Conservation (phyloP, 2,329 filamentous ascomycete genomes). For the Orbilia oligospora region DNA sequence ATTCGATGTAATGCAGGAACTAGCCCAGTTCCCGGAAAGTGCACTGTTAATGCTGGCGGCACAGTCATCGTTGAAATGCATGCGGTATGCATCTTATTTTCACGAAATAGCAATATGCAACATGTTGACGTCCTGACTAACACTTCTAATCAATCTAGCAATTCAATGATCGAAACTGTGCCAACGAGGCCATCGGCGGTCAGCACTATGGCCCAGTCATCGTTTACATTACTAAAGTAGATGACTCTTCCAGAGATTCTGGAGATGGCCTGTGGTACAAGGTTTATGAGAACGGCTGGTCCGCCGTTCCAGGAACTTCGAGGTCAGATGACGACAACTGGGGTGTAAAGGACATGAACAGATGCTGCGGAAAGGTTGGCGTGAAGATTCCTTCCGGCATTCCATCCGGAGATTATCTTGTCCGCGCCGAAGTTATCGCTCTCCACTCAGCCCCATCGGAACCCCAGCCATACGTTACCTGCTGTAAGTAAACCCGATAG, state of each 20-base stretch:
- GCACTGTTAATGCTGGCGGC: constrained; percentile 68
- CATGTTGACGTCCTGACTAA: constrained; percentile 65
- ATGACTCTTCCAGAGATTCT: constrained; percentile 69
- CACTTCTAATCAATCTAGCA: constrained; percentile 66
- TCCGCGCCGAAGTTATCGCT: constrained; percentile 72
- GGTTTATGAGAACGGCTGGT: constrained; percentile 70
- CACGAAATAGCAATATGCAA: constrained; percentile 67
- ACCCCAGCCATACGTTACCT: constrained; percentile 68
- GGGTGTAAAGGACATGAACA: constrained; percentile 68
- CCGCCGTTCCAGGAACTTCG: constrained; percentile 66
- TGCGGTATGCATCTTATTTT: constrained; percentile 64
- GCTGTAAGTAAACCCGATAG: constrained; percentile 59
- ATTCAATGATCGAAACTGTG: constrained; percentile 69
- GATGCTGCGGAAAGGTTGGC: constrained; percentile 69
- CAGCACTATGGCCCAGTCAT: constrained; percentile 72
- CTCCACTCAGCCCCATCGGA: constrained; percentile 71
- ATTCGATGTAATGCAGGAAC: constrained; percentile 71
- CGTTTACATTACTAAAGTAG: constrained; percentile 71
- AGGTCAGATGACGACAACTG: constrained; percentile 68
- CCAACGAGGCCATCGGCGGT: constrained; percentile 71
- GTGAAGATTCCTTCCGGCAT: constrained; percentile 71
- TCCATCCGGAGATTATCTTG: constrained; percentile 72
- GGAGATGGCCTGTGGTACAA: constrained; percentile 71
- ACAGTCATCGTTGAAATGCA: constrained; percentile 74
- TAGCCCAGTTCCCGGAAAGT: constrained; percentile 67